Evolutionary conservation across 2,329 filamentous ascomycete genomes (phyloP).

Genomic region (Ophiostoma populinum): DNA sequence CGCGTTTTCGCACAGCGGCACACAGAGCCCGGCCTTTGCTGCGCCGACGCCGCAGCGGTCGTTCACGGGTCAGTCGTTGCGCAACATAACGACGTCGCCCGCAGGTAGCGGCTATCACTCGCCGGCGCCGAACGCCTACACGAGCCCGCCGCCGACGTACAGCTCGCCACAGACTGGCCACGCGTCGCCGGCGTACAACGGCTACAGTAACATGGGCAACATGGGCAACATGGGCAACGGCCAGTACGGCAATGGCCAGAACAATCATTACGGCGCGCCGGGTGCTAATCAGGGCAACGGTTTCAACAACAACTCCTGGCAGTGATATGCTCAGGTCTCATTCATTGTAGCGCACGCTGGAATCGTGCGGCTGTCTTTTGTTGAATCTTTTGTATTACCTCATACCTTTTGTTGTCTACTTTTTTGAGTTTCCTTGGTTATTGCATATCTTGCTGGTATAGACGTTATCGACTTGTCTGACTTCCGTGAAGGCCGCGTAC

Average conservation of each 20-base stretch:
- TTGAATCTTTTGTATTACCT: too few species aligned
- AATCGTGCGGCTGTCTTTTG: slow-evolving; percentile 2
- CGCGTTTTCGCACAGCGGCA: too few species aligned
- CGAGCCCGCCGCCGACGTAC: not conserved
- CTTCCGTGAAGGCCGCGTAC: too few species aligned
- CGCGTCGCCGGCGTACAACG: not conserved
- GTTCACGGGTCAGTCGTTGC: slow-evolving; percentile 5
- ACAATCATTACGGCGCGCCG: not conserved
- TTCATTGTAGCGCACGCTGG: slow-evolving; percentile 3
- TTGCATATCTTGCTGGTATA: not conserved
- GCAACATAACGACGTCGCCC: not conserved
- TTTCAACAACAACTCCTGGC: slow-evolving; percentile 7
- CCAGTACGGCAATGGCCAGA: not conserved
- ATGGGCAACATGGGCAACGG: too few species aligned
- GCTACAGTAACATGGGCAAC: not conserved
- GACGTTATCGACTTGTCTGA: slow-evolving; percentile 8
- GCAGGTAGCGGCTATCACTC: not conserved
- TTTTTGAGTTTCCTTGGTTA: not conserved
- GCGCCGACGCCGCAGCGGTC: slow-evolving; percentile 7
- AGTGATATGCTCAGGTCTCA: not conserved
- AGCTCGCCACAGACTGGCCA: too few species aligned
- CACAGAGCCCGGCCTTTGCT: slow-evolving; percentile 6
- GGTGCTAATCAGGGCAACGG: not conserved
- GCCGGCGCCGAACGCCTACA: not conserved
- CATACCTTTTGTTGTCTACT: not conserved